A percentile compares a stretch with the other conserved stretches of the same genome.
These are phyloP conservation scores for Beauveria asiatica DNA, from an alignment of 2,329 filamentous ascomycete genomes.

Conservation along the genomic window DNA sequence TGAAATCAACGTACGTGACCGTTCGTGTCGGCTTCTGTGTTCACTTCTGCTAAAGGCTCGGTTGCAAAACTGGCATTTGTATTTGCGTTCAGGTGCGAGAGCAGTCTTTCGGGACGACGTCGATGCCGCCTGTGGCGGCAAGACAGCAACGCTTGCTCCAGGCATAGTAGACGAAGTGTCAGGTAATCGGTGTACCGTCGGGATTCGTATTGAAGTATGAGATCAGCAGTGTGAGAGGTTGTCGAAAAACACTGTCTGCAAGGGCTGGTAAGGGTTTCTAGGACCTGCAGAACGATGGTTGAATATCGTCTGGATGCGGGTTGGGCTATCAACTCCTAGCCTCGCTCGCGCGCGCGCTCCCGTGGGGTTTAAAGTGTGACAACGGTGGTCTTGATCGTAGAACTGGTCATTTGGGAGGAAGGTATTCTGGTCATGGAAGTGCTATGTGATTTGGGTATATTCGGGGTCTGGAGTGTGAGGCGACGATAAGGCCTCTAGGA, in stretches of 20 bases:
- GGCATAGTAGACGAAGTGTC: slow-evolving; percentile 46
- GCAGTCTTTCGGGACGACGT: slow-evolving; percentile 68
- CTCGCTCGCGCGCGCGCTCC: slow-evolving; percentile 54
- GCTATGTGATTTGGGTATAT: slow-evolving; percentile 10
- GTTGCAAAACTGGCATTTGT: slow-evolving; percentile 99
- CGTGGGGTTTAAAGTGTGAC: slow-evolving; percentile 66
- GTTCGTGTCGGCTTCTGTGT: slow-evolving; percentile 91
- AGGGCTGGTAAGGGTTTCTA: slow-evolving; percentile 7
- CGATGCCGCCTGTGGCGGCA: slow-evolving; percentile 55
- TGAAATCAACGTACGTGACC: slow-evolving; percentile 72
- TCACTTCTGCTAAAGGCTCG: slow-evolving; percentile 96
- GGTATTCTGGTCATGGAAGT: slow-evolving; percentile 34
- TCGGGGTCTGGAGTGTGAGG: slow-evolving; percentile 2
- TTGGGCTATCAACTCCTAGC: slow-evolving; percentile 15
- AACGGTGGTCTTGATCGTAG: slow-evolving; percentile 40
- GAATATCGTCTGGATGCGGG: slow-evolving; percentile 40
- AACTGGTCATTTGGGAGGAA: slow-evolving; percentile 44
- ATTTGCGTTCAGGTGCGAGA: slow-evolving; percentile 86
- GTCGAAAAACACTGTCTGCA: slow-evolving; percentile 14
- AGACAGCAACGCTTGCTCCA: slow-evolving; percentile 58
- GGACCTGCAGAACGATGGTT: slow-evolving; percentile 45
- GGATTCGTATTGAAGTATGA: not conserved
- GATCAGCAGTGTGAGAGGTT: slow-evolving; percentile 8
- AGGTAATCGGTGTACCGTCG: not conserved
- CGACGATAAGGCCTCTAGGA: slow-evolving; percentile 3